Evolutionary conservation across 352 stramenopile genomes (phyloP), one percentile per base, ranked within the genome.

Genomic region (Peronospora belbahrii): DNA sequence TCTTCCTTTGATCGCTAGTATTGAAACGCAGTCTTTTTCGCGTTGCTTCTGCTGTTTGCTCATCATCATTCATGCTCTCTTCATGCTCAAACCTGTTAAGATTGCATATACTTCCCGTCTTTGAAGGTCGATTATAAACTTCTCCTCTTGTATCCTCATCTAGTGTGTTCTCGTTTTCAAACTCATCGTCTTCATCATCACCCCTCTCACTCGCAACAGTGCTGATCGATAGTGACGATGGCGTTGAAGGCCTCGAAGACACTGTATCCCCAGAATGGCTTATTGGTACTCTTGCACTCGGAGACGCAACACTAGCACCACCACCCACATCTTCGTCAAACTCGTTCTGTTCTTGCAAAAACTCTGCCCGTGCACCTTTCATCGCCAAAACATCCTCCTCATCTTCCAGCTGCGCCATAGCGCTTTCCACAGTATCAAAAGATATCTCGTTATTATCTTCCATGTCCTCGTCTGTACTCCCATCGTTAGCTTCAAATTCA

Each of bases 331-430:
- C 70, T 42, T 85, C 69, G 9, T 85, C 69, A 48, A 85, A 90
- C 41, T 88, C 75, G 0, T 62, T 48, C 23, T 79, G 62, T 48
- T 86, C 74, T 10, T 63, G 64, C 27, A 79, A 23, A 37, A 71
- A 67, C 41, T 88, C 74, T 1, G 73, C 72, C 22, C 68, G 55
- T 13, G 76, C 88, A 8, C 76, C 93, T 30, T 85, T 70, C 72
- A 97, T 95, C 2, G 92, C 94, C 8, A 85, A 77, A 5, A 97
- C 91, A 59, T 98, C 94, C 40, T 97, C 91, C 42, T 95, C 88
- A 56, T 98, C 95, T 68, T 98, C 95, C 4, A 98, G 56, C 34
- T 92, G 70, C 9, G 88, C 80, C 94, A 98, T 98, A 4, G 90
- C 88, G 19, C 76, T 84, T 56, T 97, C 83, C 35, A 98, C 80